Conservation (phyloP, 495 filamentous ascomycete species). For the Podospora fimiseda region DNA sequence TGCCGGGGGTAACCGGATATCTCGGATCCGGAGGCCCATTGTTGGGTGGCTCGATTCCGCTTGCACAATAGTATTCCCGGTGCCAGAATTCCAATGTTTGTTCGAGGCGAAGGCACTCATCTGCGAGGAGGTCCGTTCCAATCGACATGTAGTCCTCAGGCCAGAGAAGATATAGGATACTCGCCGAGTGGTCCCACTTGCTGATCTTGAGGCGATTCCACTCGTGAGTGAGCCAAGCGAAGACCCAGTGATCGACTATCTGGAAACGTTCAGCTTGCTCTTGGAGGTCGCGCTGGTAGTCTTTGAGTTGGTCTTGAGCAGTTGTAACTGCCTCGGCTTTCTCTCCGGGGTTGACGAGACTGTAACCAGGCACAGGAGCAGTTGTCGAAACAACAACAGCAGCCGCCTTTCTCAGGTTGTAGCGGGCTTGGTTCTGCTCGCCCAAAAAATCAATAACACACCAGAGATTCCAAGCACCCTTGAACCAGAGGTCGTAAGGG, state of each 20-base stretch:
- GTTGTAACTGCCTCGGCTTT: no score
- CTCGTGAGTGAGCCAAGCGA: constrained; percentile 13
- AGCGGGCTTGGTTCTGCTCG: constrained; percentile 29
- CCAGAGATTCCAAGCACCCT: constrained; percentile 41
- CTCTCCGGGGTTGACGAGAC: no score
- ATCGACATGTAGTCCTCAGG: constrained; percentile 5
- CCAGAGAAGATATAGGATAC: constrained; percentile 21
- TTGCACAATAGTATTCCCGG: neutral
- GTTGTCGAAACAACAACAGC: neutral
- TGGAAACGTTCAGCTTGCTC: neutral
- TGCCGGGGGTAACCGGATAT: neutral
- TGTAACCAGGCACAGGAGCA: neutral
- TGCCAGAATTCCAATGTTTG: constrained; percentile 6
- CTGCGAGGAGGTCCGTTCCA: neutral
- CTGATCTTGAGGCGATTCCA: constrained; percentile 16
- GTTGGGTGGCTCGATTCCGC: neutral
- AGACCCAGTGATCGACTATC: constrained; percentile 17
- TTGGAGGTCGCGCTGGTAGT: neutral
- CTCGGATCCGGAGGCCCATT: neutral
- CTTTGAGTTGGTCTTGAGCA: no score
- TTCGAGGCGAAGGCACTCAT: constrained; percentile 1
- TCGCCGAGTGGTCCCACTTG: constrained; percentile 16
- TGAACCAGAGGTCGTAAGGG: constrained; percentile 39
- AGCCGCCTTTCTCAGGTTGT: neutral
- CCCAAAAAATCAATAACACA: constrained; percentile 26